phyloP scores from a whole-genome alignment of 2,329 filamentous ascomycete species.

The Plenodomus tracheiphilus region DNA sequence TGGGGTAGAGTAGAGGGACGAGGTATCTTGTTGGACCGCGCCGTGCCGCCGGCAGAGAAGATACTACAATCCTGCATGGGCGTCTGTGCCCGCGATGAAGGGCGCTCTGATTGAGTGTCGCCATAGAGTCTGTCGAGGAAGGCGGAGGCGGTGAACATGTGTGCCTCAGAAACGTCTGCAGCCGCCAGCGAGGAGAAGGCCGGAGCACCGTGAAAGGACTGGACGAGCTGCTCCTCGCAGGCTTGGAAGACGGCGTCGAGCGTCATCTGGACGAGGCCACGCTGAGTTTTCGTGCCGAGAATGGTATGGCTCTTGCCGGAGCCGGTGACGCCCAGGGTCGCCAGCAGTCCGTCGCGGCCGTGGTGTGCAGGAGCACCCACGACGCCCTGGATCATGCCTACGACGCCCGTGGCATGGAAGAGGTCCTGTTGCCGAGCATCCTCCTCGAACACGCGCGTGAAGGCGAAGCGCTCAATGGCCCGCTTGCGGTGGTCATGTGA shows the following conservation, averaged over 20 bases:
- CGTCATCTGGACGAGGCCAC: conserved; percentile 87
- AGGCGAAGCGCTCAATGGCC: conserved; percentile 90
- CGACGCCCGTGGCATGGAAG: conserved; percentile 77
- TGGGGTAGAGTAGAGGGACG: conserved; percentile 73
- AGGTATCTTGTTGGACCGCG: conserved; percentile 61
- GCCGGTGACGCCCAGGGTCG: conserved; percentile 90
- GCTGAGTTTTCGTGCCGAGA: conserved; percentile 81
- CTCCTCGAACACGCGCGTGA: conserved; percentile 92
- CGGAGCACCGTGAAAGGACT: conserved; percentile 57
- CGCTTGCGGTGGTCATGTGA: conserved; percentile 81
- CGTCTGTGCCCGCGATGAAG: conserved; percentile 50
- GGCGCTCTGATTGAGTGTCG: conserved; percentile 63
- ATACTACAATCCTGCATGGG: conserved; percentile 58
- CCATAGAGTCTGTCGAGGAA: conserved; percentile 81
- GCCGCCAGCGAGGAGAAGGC: conserved; percentile 74
- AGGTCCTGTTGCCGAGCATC: conserved; percentile 81
- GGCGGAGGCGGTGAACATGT: conserved; percentile 70
- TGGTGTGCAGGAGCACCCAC: conserved; percentile 72
- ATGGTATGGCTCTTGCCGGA: conserved; percentile 99
- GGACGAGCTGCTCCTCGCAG: conserved; percentile 71
- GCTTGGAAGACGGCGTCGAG: conserved; percentile 89
- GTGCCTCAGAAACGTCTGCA: conserved; percentile 80
- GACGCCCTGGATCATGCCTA: conserved; percentile 78
- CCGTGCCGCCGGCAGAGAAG: conserved; percentile 59
- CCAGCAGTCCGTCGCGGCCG: conserved; percentile 85